Conservation (phyloP, 2,329 filamentous ascomycete species). For the Aspergillus fischeri region DNA sequence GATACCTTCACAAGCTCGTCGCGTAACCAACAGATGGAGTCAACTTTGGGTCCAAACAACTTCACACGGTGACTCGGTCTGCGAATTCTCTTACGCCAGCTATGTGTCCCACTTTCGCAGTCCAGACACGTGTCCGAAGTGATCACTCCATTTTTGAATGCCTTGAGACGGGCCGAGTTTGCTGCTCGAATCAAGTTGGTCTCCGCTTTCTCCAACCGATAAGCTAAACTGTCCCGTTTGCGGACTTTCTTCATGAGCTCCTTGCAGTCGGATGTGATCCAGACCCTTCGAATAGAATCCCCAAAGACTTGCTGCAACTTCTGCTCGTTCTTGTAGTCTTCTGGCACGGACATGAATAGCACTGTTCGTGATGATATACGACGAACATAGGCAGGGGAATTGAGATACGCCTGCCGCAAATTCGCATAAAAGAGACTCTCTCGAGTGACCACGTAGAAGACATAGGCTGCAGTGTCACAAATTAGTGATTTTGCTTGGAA, state of each 20-base stretch:
- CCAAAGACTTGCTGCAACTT: conserved; percentile 77
- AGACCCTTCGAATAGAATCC: conserved; percentile 71
- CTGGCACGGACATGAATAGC: conserved; percentile 79
- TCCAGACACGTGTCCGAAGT: conserved; percentile 22
- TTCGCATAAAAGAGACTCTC: conserved; percentile 91
- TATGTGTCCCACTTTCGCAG: conserved; percentile 25
- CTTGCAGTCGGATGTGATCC: conserved; percentile 74
- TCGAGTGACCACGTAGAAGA: conserved; percentile 80
- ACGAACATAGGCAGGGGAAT: conserved; percentile 76
- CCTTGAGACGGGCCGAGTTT: conserved; percentile 65
- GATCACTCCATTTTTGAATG: conserved; percentile 35
- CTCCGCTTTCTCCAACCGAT: conserved; percentile 81
- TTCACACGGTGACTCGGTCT: conserved; percentile 70
- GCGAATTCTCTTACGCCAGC: conserved; percentile 41
- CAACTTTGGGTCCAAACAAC: conserved; percentile 76
- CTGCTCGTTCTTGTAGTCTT: conserved; percentile 68
- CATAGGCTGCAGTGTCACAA: conserved; percentile 52
- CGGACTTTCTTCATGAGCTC: conserved; percentile 74
- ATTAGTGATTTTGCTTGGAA: conserved; percentile 2
- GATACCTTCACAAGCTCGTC: conserved; percentile 67
- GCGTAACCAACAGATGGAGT: conserved; percentile 85
- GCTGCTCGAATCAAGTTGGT: conserved; percentile 75
- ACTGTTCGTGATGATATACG: conserved; percentile 86
- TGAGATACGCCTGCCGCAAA: conserved; percentile 82
- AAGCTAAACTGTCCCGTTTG: conserved; percentile 71